Conservation (phyloP, 345 rosid species). For the Brassica rapa region DNA sequence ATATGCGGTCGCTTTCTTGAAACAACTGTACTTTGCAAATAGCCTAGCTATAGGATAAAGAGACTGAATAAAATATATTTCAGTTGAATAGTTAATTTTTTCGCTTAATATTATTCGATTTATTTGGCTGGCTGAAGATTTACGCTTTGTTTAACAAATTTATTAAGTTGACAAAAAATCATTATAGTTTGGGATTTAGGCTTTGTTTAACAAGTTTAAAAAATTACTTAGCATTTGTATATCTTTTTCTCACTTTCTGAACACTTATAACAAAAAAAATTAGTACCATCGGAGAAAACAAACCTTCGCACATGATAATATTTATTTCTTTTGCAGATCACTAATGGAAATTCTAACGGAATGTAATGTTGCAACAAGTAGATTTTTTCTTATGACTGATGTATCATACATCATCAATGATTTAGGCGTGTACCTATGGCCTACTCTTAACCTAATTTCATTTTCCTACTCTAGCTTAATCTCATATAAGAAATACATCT, state of each 20-base stretch:
- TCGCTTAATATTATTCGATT: background rate
- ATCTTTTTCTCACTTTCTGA: too few relatives aligned
- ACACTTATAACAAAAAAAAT: background rate
- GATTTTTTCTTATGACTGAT: background rate
- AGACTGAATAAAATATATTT: background rate
- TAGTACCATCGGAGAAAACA: background rate
- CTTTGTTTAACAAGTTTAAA: too few relatives aligned
- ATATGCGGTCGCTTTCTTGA: constrained; percentile 14
- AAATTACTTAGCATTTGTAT: background rate
- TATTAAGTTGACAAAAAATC: too few relatives aligned
- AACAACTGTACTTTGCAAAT: constrained; percentile 22
- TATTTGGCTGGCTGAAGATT: background rate
- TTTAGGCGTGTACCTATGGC: background rate
- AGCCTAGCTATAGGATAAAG: background rate
- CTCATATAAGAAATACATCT: background rate
- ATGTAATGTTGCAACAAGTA: background rate
- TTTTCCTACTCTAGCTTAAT: background rate
- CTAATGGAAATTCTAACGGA: background rate
- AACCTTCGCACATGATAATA: background rate
- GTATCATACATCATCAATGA: constrained; percentile 3
- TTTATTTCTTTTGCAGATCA: background rate
- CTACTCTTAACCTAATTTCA: background rate
- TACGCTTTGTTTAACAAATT: too few relatives aligned
- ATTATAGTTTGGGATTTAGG: too few relatives aligned
- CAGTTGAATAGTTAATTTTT: background rate